A percentile compares a stretch with the other conserved stretches of the same genome.
Evolutionary conservation across 306 rosid species (phyloP).

Genomic region (Quercus engelmannii): DNA sequence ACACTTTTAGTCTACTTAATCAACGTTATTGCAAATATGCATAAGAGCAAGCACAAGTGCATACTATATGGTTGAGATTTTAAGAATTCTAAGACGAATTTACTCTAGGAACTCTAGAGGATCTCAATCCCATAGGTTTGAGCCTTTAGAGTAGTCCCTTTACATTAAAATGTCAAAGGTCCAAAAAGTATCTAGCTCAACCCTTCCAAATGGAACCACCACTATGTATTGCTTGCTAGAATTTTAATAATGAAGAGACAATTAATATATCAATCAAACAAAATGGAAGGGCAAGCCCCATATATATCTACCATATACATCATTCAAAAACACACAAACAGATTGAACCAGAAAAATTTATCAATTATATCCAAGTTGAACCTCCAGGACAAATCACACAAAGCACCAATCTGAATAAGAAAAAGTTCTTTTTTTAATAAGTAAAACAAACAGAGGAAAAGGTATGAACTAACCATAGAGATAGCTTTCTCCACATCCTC

Average conservation of each 20-base stretch:
- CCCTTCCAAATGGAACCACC: not conserved
- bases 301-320: not conserved
- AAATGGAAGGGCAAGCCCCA: not conserved
- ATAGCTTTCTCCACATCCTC: slow-evolving; percentile 98
- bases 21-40: not conserved
- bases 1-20: not conserved
- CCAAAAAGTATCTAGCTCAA: not conserved
- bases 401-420: too few relatives aligned
- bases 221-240: not conserved
- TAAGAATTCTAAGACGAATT: too few relatives aligned
- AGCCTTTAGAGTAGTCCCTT: not conserved
- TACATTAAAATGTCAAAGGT: not conserved
- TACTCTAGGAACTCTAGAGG: too few relatives aligned
- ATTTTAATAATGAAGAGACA: not conserved
- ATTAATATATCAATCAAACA: not conserved
- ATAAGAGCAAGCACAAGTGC: not conserved
- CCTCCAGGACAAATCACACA: not conserved
- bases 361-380: not conserved
- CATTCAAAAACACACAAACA: not conserved
- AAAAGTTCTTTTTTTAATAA: too few relatives aligned
- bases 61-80: too few relatives aligned
- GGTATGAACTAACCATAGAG: slow-evolving; percentile 68
- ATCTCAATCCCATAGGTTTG: not conserved
- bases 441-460: not conserved
- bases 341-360: not conserved